Conservation (phyloP, 2,329 filamentous ascomycete species). For the Cladophialophora bantiana region DNA sequence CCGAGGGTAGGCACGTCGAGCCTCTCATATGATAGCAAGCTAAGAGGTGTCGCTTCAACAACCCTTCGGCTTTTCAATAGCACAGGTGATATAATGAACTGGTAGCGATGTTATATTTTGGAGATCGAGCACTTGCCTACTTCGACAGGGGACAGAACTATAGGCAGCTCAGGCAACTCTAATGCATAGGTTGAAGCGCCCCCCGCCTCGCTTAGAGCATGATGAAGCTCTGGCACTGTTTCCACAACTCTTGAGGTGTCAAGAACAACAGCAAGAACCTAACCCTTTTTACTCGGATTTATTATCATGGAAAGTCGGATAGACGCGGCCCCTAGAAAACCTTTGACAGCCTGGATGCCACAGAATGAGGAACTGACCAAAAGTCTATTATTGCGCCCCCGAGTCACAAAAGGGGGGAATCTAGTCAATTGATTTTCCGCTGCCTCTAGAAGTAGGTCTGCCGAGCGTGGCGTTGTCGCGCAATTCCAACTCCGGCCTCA, state of each 20-base stretch:
- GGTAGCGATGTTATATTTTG: not conserved
- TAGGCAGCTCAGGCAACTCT: not conserved
- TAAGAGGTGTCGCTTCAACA: not conserved
- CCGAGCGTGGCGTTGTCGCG: slow-evolving; percentile 3
- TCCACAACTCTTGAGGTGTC: not conserved
- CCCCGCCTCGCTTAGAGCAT: not conserved
- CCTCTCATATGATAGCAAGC: not conserved
- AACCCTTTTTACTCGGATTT: too few relatives aligned
- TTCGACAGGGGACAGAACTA: not conserved
- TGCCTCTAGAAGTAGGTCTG: not conserved
- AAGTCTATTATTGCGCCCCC: too few relatives aligned
- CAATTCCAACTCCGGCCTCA: not conserved
- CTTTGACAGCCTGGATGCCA: too few relatives aligned
- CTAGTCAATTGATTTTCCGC: not conserved
- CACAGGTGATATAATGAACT: not conserved
- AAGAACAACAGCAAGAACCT: too few relatives aligned
- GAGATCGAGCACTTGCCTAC: not conserved
- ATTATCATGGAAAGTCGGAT: too few relatives aligned
- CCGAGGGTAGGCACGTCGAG: not conserved
- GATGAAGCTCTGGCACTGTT: not conserved
- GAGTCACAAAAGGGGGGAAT: too few relatives aligned
- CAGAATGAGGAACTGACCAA: too few relatives aligned
- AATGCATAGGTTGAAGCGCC: not conserved
- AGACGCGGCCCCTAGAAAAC: too few relatives aligned
- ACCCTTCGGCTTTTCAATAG: not conserved